phyloP scores from a whole-genome alignment of 306 rosid species.

The Sphenostylis stenocarpa region DNA sequence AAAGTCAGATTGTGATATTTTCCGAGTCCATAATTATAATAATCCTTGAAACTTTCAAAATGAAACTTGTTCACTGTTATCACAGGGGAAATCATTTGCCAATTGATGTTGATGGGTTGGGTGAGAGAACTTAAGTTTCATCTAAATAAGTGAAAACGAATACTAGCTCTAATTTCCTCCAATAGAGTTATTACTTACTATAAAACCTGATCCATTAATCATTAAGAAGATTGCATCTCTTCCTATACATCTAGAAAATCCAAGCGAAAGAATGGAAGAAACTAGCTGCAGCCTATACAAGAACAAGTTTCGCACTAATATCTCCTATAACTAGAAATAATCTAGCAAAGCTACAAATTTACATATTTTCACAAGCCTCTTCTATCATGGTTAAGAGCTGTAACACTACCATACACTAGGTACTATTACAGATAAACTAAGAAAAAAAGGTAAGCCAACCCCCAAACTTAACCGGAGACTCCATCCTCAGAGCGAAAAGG shows the following conservation, averaged over 20 bases:
- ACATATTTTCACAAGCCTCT: constrained; percentile 23
- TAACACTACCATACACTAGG: background rate
- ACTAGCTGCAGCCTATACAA: background rate
- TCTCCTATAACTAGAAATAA: background rate
- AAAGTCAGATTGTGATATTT: too few relatives aligned
- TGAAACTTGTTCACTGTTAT: background rate
- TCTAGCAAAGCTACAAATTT: background rate
- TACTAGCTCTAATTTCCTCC: background rate
- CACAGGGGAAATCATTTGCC: background rate
- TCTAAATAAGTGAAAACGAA: background rate
- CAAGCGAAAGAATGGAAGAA: background rate
- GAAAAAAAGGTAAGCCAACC: background rate
- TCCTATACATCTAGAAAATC: background rate
- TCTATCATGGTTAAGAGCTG: constrained; percentile 7
- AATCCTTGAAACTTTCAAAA: too few relatives aligned
- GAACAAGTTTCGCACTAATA: background rate
- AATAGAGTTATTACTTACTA: background rate
- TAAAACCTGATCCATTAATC: background rate
- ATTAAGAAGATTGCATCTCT: background rate
- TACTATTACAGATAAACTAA: background rate
- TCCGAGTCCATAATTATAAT: too few relatives aligned
- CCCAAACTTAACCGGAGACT: background rate
- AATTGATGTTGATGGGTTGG: background rate
- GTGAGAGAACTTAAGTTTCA: background rate
- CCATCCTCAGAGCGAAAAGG: background rate